phyloP scores from a whole-genome alignment of 2,329 filamentous ascomycete genomes.

The Penicillium sp. region DNA sequence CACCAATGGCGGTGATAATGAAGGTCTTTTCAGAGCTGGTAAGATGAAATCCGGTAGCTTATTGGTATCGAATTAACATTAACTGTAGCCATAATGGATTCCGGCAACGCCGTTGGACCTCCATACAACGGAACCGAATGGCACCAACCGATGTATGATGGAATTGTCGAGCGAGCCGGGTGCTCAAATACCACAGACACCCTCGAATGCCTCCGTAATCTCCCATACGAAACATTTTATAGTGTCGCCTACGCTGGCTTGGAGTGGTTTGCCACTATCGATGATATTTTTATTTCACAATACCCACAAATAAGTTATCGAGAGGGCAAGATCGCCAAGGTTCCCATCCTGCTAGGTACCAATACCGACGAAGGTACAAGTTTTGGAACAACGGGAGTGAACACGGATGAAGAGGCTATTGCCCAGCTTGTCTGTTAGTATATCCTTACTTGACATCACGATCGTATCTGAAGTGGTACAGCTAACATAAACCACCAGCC shows the following conservation, averaged over 20 bases:
- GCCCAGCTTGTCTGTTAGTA: constrained; percentile 34
- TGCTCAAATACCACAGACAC: constrained; percentile 27
- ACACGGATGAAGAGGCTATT: constrained; percentile 56
- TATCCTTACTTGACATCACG: background rate
- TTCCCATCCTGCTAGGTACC: constrained; percentile 63
- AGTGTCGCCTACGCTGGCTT: constrained; percentile 25
- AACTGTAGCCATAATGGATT: constrained; percentile 32
- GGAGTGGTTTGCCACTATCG: constrained; percentile 48
- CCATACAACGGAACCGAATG: constrained; percentile 36
- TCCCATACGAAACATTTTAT: constrained; percentile 27
- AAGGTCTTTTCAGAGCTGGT: constrained; percentile 34
- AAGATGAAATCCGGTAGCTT: background rate
- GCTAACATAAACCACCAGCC: constrained; percentile 12
- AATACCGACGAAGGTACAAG: constrained; percentile 66
- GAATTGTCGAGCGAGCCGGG: constrained; percentile 28
- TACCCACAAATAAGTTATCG: constrained; percentile 57
- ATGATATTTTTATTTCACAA: constrained; percentile 57
- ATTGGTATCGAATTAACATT: background rate
- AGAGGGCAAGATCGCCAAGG: constrained; percentile 60
- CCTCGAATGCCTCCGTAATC: constrained; percentile 31
- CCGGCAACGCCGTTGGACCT: constrained; percentile 31
- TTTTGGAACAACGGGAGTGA: constrained; percentile 54
- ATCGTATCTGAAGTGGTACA: background rate
- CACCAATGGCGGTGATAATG: constrained; percentile 30
- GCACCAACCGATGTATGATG: constrained; percentile 35